phyloP scores from a whole-genome alignment of 345 rosid species.

The Hirschfeldia incana region DNA sequence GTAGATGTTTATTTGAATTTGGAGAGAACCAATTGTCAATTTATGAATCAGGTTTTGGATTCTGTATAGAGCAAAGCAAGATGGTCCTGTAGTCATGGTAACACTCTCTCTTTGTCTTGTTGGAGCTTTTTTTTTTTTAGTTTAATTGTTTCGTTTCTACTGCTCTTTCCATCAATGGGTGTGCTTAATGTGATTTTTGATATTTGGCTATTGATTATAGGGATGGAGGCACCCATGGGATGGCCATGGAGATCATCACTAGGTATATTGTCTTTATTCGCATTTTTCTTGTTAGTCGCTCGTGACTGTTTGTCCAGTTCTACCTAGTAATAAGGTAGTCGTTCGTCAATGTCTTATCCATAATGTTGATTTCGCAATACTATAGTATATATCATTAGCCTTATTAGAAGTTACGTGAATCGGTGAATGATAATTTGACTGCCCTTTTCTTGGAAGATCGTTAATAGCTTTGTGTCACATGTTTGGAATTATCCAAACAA shows the following conservation, averaged over 20 bases:
- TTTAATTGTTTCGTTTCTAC: not conserved
- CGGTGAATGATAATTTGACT: no score
- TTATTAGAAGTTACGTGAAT: no score
- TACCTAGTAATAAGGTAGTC: no score
- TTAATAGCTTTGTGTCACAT: no score
- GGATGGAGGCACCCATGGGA: slow-evolving; percentile 98
- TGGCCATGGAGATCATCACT: slow-evolving; percentile 83
- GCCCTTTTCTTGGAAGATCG: no score
- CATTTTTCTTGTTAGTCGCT: not conserved
- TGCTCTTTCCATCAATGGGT: not conserved
- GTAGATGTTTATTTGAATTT: not conserved
- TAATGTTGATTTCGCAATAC: no score
- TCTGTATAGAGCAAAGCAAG: slow-evolving; percentile 91
- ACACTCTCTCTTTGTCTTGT: not conserved
- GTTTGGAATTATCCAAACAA: no score
- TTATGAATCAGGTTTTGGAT: slow-evolving; percentile 78
- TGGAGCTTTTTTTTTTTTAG: not conserved
- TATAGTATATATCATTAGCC: no score
- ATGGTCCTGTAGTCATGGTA: slow-evolving; percentile 75
- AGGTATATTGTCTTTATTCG: slow-evolving; percentile 44
- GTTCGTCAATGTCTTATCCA: no score
- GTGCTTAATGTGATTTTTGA: not conserved
- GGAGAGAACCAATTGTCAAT: no score
- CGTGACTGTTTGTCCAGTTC: no score
- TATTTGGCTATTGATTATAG: not conserved